Percentiles rank a stretch among this genome's conserved stretches.
Conservation (phyloP, 2,329 filamentous ascomycete genomes). For the Tolypocladium paradoxum region DNA sequence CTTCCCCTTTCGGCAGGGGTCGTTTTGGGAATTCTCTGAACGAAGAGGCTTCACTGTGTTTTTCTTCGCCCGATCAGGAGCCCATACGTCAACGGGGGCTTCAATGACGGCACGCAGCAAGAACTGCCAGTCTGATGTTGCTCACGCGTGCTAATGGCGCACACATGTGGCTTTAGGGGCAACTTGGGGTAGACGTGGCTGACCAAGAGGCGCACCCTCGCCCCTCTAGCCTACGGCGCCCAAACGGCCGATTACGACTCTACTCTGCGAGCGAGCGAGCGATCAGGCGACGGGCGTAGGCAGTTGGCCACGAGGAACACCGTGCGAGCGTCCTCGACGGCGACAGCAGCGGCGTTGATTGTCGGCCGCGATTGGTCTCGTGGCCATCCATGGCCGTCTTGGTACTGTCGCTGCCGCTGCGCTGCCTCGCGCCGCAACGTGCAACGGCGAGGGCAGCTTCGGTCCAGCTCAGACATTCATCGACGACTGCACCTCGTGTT, state of each 20-base stretch:
- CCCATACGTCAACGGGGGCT: not conserved
- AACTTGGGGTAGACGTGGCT: not conserved
- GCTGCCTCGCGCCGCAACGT: not conserved
- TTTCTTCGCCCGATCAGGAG: not conserved
- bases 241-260: no score
- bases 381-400: not conserved
- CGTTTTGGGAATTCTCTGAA: not conserved
- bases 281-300: no score
- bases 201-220: not conserved
- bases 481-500: not conserved
- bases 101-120: not conserved
- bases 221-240: no score
- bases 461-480: not conserved
- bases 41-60: not conserved
- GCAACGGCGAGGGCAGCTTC: not conserved
- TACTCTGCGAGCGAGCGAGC: no score
- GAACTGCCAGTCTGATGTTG: not conserved
- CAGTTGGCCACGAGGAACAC: slow-evolving; percentile 31
- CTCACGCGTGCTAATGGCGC: not conserved
- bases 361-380: not conserved
- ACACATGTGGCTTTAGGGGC: not conserved
- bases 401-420: not conserved
- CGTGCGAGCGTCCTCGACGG: slow-evolving; percentile 29
- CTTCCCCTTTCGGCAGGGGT: not conserved
- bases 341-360: slow-evolving; percentile 18